Evolutionary conservation across 306 rosid genomes (phyloP).

Genomic region (Astragalus membranaceus): DNA sequence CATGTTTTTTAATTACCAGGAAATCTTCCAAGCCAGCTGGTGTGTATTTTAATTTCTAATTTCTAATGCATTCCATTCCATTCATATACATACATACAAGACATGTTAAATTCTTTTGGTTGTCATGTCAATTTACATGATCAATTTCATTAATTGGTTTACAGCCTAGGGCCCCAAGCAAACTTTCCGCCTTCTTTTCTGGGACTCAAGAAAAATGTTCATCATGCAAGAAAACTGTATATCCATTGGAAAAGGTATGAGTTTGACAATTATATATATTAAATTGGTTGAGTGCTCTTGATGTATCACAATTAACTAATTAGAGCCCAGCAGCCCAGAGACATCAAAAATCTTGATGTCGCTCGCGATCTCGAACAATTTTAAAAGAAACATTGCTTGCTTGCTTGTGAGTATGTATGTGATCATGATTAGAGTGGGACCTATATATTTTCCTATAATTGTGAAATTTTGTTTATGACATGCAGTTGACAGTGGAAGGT

Average conservation of each 20-base stretch:
- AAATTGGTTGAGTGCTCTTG: not conserved
- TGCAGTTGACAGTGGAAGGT: conserved; percentile 57
- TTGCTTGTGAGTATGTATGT: no score
- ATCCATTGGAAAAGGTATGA: conserved; percentile 65
- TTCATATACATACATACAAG: not conserved
- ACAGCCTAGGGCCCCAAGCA: conserved; percentile 63
- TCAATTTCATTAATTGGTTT: not conserved
- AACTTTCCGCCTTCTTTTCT: conserved; percentile 54
- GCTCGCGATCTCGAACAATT: no score
- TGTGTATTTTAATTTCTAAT: not conserved
- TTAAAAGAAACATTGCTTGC: no score
- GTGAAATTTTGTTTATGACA: conserved; percentile 9
- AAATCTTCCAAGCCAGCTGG: conserved; percentile 44
- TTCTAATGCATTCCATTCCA: no score
- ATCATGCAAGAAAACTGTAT: conserved; percentile 70
- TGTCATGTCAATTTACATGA: not conserved
- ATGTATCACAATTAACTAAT: no score
- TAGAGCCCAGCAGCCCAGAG: no score
- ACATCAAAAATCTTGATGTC: no score
- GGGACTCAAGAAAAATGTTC: conserved; percentile 85
- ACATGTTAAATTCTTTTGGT: not conserved
- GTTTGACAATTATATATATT: not conserved
- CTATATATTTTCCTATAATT: not conserved
- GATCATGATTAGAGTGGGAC: not conserved
- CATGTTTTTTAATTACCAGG: conserved; percentile 31